Percentiles rank a stretch among this genome's conserved stretches.
Evolutionary conservation across 176 grass and related monocot genomes (phyloP).

Genomic region (Juncus effusus): DNA sequence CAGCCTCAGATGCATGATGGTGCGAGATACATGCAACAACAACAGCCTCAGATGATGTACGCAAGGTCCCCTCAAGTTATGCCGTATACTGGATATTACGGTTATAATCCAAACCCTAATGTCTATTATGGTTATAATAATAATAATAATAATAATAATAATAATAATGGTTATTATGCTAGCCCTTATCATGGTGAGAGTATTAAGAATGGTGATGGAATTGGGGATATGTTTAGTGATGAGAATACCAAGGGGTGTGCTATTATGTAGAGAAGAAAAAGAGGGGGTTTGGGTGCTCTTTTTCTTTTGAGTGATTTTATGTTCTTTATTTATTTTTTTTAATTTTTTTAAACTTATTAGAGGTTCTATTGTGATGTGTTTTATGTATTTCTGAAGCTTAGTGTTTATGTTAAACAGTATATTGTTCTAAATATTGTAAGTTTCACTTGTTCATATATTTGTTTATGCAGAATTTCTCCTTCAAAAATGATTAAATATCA

Average conservation of each 20-base stretch:
- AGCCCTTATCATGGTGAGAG: conserved; percentile 46
- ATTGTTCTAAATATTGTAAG: conserved; percentile 1
- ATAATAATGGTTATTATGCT: conserved; percentile 56
- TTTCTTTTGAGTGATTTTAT: conserved; percentile 2
- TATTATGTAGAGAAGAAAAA: conserved; percentile 95
- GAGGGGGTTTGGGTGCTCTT: conserved; percentile 20
- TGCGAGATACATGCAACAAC: conserved; percentile 46
- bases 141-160: conserved; percentile 31
- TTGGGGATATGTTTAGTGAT: conserved; percentile 88
- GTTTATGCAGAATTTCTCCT: conserved; percentile 36
- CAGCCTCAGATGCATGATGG: conserved; percentile 62
- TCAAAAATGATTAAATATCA: not conserved
- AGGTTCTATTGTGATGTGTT: conserved; percentile 40
- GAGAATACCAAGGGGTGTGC: conserved; percentile 83
- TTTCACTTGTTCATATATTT: conserved; percentile 29
- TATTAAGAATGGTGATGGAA: conserved; percentile 42
- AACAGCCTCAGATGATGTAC: conserved; percentile 84
- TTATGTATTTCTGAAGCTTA: conserved; percentile 33
- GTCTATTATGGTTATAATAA: conserved; percentile 34
- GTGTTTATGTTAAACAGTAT: conserved; percentile 25
- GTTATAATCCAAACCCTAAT: conserved; percentile 34
- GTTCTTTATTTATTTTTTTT: conserved; percentile 9
- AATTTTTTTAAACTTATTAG: conserved; percentile 7
- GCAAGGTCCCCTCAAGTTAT: conserved; percentile 81
- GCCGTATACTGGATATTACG: conserved; percentile 89